Base-by-base conservation (phyloP, 805 yeast species). In the Candida maesae region DNA sequence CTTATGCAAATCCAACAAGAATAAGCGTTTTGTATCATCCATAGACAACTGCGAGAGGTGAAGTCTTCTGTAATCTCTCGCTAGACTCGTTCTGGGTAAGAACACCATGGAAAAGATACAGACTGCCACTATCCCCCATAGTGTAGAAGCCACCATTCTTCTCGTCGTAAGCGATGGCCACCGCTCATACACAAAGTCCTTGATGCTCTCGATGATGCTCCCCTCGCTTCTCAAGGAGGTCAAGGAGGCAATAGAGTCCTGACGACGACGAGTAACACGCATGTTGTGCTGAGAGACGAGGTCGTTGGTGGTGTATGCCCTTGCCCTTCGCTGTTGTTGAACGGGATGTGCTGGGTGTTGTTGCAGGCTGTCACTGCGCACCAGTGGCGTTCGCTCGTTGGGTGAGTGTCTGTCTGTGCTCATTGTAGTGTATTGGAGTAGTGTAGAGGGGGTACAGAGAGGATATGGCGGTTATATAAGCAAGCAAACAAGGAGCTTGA, bases 21-120 rank as follows among this genome's bases (percentile, higher is more conserved):
- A 80, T 15, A 77, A 60, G 25, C 96, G 68, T 50, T 84, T 79
- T 23, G 84, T 71, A 47, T 89, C 96, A 9, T 78, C 72, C 41
- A 71, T 72, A 3, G 95, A 81, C 36, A 86, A 57, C 39, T 67
- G 73, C 26, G 79, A 71, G 24, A 81, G 79, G 61, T 87, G 86
- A 49, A 86, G 60, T 36, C 96, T 65, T 52, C 91, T 73, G 53
- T 84, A 77, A 60, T 90, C 96, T 49, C 95, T 67, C 36, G 84
- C 78, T 15, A 87, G 65, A 2, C 95, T 85, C 1, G 97, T 86
- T 42, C 96, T 63, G 2, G 96, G 96, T 13, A 88, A 67, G 58
- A 89, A 89, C 0, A 82, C 76, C 36, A 86, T 66, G 30, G 84
- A 76, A 56, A 84, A 78, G 34, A 38, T 54, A 21, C 28, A 59